Conservation (phyloP, 306 rosid genomes). For the Prosopis cineraria region DNA sequence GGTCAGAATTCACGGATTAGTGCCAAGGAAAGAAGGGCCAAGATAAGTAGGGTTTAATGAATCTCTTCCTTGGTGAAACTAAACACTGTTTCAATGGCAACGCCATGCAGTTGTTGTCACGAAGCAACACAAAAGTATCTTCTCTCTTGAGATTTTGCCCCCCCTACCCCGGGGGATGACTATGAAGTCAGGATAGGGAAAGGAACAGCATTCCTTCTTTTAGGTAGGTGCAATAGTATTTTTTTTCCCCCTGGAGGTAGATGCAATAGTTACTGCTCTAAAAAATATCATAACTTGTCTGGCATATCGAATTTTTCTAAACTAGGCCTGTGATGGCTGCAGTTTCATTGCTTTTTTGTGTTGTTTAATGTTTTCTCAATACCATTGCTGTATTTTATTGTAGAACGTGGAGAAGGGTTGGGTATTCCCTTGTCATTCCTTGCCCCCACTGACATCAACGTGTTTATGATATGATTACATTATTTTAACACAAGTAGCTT, state of each 20-base stretch:
- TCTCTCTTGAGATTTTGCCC: background rate
- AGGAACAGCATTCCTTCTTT: constrained; percentile 12
- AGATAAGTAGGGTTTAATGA: constrained; percentile 56
- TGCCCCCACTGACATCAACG: background rate
- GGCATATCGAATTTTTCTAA: background rate
- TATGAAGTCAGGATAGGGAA: background rate
- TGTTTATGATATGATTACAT: too few relatives aligned
- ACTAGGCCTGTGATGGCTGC: background rate
- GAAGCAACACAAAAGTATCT: background rate
- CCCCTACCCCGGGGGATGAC: background rate
- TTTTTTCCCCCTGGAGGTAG: background rate
- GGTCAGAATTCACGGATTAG: constrained; percentile 58
- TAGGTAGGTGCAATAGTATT: background rate
- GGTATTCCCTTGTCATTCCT: background rate
- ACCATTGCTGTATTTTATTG: background rate
- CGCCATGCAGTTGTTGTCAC: background rate
- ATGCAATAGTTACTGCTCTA: background rate
- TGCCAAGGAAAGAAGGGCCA: constrained; percentile 77
- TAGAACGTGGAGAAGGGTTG: background rate
- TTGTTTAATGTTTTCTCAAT: background rate
- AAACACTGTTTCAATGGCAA: background rate
- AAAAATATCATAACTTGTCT: background rate
- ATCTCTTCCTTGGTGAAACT: background rate
- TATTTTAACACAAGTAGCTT: background rate
- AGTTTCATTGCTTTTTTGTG: background rate